Evolutionary conservation across 306 rosid species (phyloP), one percentile per base, ranked within the genome.

Genomic region (Acacia melanoxylon): DNA sequence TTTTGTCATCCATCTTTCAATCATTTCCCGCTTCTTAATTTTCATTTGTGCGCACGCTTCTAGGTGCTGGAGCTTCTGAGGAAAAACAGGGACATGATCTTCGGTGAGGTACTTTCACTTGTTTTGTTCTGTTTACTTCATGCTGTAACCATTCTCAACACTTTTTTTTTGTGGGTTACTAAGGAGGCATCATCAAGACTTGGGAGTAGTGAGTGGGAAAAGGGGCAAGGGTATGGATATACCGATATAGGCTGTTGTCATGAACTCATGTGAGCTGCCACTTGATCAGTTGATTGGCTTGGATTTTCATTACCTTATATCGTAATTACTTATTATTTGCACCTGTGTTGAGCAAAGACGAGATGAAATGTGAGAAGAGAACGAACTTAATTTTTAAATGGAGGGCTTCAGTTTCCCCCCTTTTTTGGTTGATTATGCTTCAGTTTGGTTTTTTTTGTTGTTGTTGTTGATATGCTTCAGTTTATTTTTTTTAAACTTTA

Each of bases 81-180:
- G 79, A 93, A 86, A 78, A 95, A 93, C 83, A 84, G 99, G 87
- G 98, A 95, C 86, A 93, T 95, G 99, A 45, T 93, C 68, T 95
- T 95, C 48, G 89, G 90, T 2, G 99, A 95, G 99, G 99, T 93
- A 81, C 24, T 35, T 77, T 44, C 59, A 24, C 44, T 8, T 9
- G 27, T n/a, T 56, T 56, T n/a, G 29, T 20, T 5, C 13, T 42
- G 31, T 40, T 15, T 2, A 6, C 61, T 20, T 19, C 56, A 16
- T 51, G 58, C 58, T 51, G 58, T 5, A 51, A 51, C 58, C n/a
- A 16, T 49, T 5, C 4, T 49, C n/a, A 48, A 48, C 19, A 48
- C 17, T 48, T 3, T 3, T 13, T 48, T 14, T 13, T 15, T 0
- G 46, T 48, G 5, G 31, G 31, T 22, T 22, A 22, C 4, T 22